Percentiles rank a stretch among this genome's conserved stretches.
Evolutionary conservation across 805 yeast genomes (phyloP).

Genomic region (Metschnikowia rubicola): DNA sequence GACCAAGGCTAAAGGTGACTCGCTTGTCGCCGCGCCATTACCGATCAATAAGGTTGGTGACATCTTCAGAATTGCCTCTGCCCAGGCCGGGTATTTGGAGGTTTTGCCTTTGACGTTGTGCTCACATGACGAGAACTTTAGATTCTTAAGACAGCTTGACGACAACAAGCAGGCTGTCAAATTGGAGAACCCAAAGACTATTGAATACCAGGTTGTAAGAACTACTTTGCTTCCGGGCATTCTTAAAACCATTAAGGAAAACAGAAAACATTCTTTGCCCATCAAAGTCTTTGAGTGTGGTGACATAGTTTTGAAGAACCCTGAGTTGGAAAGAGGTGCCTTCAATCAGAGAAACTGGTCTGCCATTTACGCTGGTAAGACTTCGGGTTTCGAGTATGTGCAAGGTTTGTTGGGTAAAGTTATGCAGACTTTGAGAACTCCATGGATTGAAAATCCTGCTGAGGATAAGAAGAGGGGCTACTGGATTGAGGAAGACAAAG

Average conservation of each 20-base stretch:
- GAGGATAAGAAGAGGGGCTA: constrained; percentile 64
- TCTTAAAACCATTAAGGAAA: constrained; percentile 91
- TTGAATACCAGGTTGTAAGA: constrained; percentile 96
- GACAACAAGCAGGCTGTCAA: constrained; percentile 78
- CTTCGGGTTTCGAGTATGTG: constrained; percentile 89
- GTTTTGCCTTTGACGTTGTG: constrained; percentile 93
- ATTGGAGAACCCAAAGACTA: constrained; percentile 93
- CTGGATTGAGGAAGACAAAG: constrained; percentile 74
- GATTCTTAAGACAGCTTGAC: constrained; percentile 70
- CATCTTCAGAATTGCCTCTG: constrained; percentile 83
- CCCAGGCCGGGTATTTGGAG: constrained; percentile 95
- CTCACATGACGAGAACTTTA: constrained; percentile 96
- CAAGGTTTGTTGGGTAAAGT: constrained; percentile 94
- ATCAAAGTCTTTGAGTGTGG: constrained; percentile 93
- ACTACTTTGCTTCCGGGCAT: constrained; percentile 92
- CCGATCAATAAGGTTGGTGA: constrained; percentile 90
- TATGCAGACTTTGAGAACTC: constrained; percentile 93
- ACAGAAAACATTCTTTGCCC: constrained; percentile 92
- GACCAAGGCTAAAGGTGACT: constrained; percentile 71
- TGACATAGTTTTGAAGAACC: constrained; percentile 86
- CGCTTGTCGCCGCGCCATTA: constrained; percentile 81
- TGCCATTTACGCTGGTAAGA: constrained; percentile 90
- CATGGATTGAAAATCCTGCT: constrained; percentile 63
- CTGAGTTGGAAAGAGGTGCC: constrained; percentile 79
- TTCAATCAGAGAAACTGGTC: constrained; percentile 92